These are phyloP conservation scores for Leccinellum rugosiceps DNA, from an alignment of 768 basidiomycete species.

Conservation along the genomic window DNA sequence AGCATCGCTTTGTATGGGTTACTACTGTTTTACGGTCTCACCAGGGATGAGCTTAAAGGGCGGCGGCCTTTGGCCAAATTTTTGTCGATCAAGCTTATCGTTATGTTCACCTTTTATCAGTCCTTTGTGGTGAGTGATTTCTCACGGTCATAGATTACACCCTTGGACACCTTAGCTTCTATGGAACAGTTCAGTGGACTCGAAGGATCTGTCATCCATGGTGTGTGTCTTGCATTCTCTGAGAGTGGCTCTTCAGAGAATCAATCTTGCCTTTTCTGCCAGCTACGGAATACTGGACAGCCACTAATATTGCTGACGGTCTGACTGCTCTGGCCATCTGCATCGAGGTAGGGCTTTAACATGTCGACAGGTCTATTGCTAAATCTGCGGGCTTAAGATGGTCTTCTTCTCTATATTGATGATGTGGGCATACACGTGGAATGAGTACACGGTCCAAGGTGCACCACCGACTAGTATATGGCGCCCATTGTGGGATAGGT, in stretches of 20 bases:
- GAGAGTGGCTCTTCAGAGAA: neutral
- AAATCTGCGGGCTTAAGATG: conserved; percentile 51
- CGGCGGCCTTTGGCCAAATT: conserved; percentile 83
- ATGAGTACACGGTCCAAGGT: conserved; percentile 58
- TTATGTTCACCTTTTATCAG: conserved; percentile 90
- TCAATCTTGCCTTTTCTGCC: neutral
- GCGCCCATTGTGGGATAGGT: conserved; percentile 67
- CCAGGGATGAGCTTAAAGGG: conserved; percentile 73
- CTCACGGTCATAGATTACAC: neutral
- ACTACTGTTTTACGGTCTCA: conserved; percentile 78
- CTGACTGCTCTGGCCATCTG: conserved; percentile 78
- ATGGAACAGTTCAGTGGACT: conserved; percentile 57
- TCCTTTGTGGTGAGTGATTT: conserved; percentile 58
- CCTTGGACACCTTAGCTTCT: neutral
- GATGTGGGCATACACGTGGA: conserved; percentile 78
- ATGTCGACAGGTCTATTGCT: neutral
- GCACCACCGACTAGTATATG: conserved; percentile 52
- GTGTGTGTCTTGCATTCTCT: conserved; percentile 30
- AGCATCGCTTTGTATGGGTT: conserved; percentile 87
- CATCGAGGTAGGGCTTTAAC: conserved; percentile 58
- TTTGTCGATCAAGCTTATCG: conserved; percentile 80
- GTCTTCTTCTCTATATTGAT: conserved; percentile 74
- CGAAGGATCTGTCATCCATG: conserved; percentile 65
- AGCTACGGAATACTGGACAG: conserved; percentile 82
- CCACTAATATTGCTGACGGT: conserved; percentile 81